Percentiles rank a stretch among this genome's conserved stretches.
Conservation (phyloP, 495 filamentous ascomycete species). For the Talaromyces adpressus region DNA sequence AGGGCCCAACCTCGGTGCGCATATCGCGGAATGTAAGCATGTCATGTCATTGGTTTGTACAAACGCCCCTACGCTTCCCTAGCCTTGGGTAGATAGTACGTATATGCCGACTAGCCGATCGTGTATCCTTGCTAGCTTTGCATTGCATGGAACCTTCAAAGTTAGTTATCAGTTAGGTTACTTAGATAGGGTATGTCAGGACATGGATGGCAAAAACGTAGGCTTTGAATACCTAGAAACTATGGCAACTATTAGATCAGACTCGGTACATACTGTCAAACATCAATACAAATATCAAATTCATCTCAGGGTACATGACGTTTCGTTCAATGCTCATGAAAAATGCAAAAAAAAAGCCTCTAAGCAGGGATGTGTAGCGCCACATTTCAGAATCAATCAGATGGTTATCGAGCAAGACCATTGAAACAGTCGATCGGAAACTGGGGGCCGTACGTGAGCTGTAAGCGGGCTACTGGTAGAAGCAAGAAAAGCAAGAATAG, state of each 20-base stretch:
- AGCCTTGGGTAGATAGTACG: too few species aligned
- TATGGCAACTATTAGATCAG: neutral
- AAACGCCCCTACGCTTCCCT: neutral
- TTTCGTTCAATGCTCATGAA: neutral
- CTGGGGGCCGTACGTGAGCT: neutral
- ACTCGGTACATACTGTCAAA: neutral
- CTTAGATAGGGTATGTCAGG: neutral
- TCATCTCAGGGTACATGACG: neutral
- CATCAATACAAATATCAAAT: neutral
- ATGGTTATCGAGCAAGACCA: neutral
- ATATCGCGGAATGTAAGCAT: neutral
- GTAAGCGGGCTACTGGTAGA: neutral
- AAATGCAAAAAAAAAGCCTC: neutral
- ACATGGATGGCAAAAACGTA: neutral
- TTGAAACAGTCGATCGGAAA: neutral
- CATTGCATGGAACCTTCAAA: neutral
- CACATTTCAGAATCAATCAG: neutral
- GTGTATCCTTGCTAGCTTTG: neutral
- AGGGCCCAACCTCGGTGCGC: constrained; percentile 1
- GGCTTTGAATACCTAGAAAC: neutral
- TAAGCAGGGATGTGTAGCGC: neutral
- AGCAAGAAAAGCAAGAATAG: neutral
- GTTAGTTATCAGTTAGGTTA: neutral
- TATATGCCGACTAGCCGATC: neutral
- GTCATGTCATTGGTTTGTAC: neutral